Evolutionary conservation across 2,329 filamentous ascomycete species (phyloP), one percentile per base, ranked within the genome.

Genomic region (Xylariaceae sp.): DNA sequence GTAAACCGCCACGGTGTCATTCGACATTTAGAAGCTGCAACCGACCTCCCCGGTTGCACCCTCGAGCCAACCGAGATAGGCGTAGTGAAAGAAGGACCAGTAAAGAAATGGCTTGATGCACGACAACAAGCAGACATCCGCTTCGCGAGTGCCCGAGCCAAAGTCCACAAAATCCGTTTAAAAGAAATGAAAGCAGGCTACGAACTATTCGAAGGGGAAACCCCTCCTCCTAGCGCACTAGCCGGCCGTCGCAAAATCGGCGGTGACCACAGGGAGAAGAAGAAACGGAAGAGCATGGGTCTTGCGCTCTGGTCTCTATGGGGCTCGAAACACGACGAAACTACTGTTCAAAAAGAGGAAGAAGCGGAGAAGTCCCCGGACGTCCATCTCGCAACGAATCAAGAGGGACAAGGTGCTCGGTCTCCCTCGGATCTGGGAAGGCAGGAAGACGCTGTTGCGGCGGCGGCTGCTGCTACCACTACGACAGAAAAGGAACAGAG

Each of bases 291-390:
- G 73, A 90, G 86, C 53, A 80, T 85, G 67, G 61, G 60, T 40
- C 55, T 96, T 64, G 80, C 83, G 2, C 70, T 96, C 53, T 97
- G 92, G 92, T 86, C 83, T 40, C 73, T 85, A 1, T 94, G 90
- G 86, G 90, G 88, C 12, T 91, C 85, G 37, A 94, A 87, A 62
- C 89, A 96, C 60, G 93, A 97, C 61, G 79, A 92, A 64, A 75
- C 75, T 50, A 86, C 86, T 0, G 75, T 94, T 3, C 69, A 73
- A 37, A 70, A 79, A 3, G 79, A 83, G 61, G 64, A 76, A 42
- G 73, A 75, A 52, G 74, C 74, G 1, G 72, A 74, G 2, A 65
- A 67, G 46, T 57, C 64, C 3, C 56, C 65, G 1, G 62, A 61
- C 5, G 54, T 57, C n/a, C 59, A 59, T 20, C 56, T 58, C 6